Evolutionary conservation across 108 stramenopile genomes (phyloP).

Genomic region (Nitzschia inconspicua): DNA sequence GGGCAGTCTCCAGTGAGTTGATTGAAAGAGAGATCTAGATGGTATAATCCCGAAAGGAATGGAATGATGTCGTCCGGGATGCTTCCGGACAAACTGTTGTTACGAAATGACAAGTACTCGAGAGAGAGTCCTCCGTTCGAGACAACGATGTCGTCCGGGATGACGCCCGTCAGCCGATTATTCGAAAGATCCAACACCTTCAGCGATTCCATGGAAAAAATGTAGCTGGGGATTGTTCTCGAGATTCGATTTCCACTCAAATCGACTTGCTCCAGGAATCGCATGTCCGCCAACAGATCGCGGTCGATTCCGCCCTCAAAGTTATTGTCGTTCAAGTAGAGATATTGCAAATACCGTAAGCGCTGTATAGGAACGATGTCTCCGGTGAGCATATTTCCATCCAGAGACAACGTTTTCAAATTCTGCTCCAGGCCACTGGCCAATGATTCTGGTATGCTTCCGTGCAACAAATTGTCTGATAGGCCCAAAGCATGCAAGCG

Average conservation of each 20-base stretch:
- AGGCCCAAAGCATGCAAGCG: constrained; percentile 38
- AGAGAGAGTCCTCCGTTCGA: not conserved
- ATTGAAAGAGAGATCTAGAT: constrained; percentile 26
- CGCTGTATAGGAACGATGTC: constrained; percentile 5
- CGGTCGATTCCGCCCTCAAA: constrained; percentile 18
- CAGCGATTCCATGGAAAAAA: constrained; percentile 12
- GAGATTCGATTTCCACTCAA: constrained; percentile 27
- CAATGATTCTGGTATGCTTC: constrained; percentile 18
- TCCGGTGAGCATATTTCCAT: constrained; percentile 36
- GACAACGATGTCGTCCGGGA: not conserved
- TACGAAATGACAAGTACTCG: constrained; percentile 27
- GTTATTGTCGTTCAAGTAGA: constrained; percentile 32
- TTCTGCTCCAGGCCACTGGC: constrained; percentile 1
- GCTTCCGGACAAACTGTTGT: constrained; percentile 40
- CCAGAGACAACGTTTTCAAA: constrained; percentile 34
- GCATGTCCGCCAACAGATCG: constrained; percentile 11
- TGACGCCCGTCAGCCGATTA: not conserved
- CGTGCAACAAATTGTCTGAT: constrained; percentile 32
- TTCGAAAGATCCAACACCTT: constrained; percentile 16
- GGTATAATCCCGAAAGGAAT: constrained; percentile 6
- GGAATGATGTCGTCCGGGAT: constrained; percentile 30
- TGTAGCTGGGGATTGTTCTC: constrained; percentile 6
- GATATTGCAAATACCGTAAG: constrained; percentile 19
- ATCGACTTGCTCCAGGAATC: constrained; percentile 26
- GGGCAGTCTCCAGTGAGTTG: constrained; percentile 21